Conservation (phyloP, 805 yeast genomes). For the Sugiyamaella smithiae region DNA sequence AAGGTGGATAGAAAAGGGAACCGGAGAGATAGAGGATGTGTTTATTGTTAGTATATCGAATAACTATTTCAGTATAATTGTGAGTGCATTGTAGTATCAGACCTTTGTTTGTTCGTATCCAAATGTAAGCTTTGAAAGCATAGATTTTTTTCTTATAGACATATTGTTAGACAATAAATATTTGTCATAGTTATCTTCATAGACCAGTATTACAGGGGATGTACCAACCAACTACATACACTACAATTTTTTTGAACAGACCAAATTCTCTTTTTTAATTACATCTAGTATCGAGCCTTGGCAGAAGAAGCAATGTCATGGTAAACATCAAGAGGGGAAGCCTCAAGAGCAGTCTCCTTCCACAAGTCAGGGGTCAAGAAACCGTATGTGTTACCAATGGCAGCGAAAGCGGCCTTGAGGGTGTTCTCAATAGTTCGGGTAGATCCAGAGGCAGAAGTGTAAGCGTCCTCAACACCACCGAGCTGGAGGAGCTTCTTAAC, state of each 20-base stretch:
- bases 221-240: no score
- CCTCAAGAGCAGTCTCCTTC: conserved; percentile 77
- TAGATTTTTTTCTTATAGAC: no score
- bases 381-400: conserved; percentile 99
- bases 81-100: no score
- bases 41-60: no score
- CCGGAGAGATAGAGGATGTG: conserved; percentile 3
- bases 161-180: no score
- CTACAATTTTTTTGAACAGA: not conserved
- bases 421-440: conserved; percentile 99
- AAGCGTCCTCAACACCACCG: conserved; percentile 99
- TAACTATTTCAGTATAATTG: not conserved
- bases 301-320: conserved; percentile 34
- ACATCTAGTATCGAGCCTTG: conserved; percentile 30
- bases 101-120: no score
- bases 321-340: conserved; percentile 94
- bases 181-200: no score
- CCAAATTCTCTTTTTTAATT: not conserved
- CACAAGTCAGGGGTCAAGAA: conserved; percentile 99
- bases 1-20: conserved; percentile 8
- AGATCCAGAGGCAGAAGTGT: conserved; percentile 97
- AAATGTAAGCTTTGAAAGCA: no score
- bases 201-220: no score
- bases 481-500: conserved; percentile 98
- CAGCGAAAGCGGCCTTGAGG: conserved; percentile 98